Conservation (phyloP, 225 moss, liverwort and hornwort species). For the Takakia lepidozioides region DNA sequence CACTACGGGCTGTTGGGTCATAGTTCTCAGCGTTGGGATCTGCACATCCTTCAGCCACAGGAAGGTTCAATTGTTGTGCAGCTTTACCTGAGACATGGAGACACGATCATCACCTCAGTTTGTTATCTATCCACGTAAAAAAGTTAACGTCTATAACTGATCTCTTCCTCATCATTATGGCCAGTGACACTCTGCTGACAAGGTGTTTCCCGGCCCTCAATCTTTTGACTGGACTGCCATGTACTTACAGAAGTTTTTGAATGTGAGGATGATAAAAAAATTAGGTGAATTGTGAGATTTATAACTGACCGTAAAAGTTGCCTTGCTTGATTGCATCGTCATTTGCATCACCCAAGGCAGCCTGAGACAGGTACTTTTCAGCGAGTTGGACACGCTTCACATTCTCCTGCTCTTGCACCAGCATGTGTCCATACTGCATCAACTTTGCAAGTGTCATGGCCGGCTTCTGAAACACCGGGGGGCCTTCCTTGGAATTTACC, state of each 20-base stretch:
- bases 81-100: conserved; percentile 36
- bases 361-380: conserved; percentile 42
- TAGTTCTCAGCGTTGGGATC: conserved; percentile 51
- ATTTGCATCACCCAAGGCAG: conserved; percentile 69
- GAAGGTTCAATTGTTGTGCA: conserved; percentile 24
- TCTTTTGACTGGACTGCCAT: background rate
- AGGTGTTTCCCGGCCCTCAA: background rate
- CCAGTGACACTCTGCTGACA: background rate
- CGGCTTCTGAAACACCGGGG: conserved; percentile 61
- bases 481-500: conserved; percentile 68
- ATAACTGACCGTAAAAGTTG: conserved; percentile 44
- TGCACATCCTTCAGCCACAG: conserved; percentile 55
- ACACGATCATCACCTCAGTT: background rate
- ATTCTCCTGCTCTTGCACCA: conserved; percentile 90
- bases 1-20: conserved; percentile 69
- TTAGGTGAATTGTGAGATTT: background rate
- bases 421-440: conserved; percentile 59
- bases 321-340: conserved; percentile 47
- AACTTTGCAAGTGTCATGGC: conserved; percentile 48
- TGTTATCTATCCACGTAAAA: background rate
- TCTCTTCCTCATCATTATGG: background rate
- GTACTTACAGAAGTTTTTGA: background rate
- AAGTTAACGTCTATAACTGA: background rate
- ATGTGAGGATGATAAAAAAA: background rate
- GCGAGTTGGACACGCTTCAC: conserved; percentile 94